Percentiles rank a stretch among this genome's conserved stretches.
Evolutionary conservation across 2,329 filamentous ascomycete species (phyloP).

Genomic region (Colletotrichum sidae): DNA sequence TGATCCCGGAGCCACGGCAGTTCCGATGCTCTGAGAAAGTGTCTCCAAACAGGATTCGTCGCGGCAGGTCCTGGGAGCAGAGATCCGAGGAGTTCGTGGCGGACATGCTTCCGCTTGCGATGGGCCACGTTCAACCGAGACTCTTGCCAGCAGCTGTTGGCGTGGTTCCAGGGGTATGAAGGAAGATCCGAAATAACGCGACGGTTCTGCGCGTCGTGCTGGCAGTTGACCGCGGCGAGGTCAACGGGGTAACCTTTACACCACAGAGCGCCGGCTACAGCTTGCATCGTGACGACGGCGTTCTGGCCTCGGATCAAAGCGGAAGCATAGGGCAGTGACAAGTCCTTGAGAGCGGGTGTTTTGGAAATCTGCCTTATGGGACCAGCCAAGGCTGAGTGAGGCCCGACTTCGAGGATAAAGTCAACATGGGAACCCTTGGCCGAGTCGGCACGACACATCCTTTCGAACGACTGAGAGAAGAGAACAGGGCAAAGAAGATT

Average conservation of each 20-base stretch:
- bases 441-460: slow-evolving; percentile 2
- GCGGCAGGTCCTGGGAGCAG: slow-evolving; percentile 38
- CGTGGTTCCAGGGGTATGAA: slow-evolving; percentile 38
- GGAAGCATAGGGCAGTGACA: slow-evolving; percentile 8
- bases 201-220: slow-evolving; percentile 24
- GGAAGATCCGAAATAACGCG: slow-evolving; percentile 36
- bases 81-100: slow-evolving; percentile 32
- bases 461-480: slow-evolving; percentile 22
- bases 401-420: slow-evolving; percentile 60
- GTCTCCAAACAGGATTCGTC: slow-evolving; percentile 7
- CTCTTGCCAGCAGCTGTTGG: slow-evolving; percentile 30
- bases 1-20: slow-evolving; percentile 61
- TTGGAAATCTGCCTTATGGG: slow-evolving; percentile 63
- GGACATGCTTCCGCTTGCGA: slow-evolving; percentile 19
- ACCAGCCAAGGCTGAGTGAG: slow-evolving; percentile 60
- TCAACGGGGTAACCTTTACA: slow-evolving; percentile 13
- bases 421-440: slow-evolving; percentile 38
- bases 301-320: slow-evolving; percentile 9
- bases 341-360: slow-evolving; percentile 20
- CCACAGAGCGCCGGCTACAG: slow-evolving; percentile 10
- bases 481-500: slow-evolving; percentile 15
- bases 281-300: slow-evolving; percentile 14
- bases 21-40: slow-evolving; percentile 43
- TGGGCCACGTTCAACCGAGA: slow-evolving; percentile 26
- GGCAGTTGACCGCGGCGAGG: slow-evolving; percentile 13